phyloP scores from a whole-genome alignment of 2,329 filamentous ascomycete species.

The Pyrenophora teres region DNA sequence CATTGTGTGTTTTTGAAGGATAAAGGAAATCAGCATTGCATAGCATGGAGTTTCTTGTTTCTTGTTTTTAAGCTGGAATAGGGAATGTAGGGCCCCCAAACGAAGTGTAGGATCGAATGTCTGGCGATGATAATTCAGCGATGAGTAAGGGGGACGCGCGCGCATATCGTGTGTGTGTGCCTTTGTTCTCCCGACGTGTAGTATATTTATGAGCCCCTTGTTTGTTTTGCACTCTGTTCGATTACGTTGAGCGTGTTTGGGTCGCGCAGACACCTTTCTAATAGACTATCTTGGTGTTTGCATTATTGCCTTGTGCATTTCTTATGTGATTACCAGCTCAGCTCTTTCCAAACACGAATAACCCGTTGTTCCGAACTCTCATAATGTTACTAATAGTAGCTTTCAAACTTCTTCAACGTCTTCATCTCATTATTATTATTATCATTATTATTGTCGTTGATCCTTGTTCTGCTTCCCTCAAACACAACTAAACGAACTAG shows the following conservation, averaged over 20 bases:
- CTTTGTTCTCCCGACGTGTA: conserved; percentile 5
- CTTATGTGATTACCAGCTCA: no score
- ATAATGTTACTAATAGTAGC: no score
- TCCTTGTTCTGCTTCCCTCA: not conserved
- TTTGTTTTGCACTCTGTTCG: not conserved
- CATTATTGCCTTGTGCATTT: not conserved
- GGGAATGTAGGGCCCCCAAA: no score
- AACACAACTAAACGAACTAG: conserved; percentile 7
- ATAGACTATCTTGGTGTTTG: not conserved
- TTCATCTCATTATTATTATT: no score
- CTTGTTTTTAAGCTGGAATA: not conserved
- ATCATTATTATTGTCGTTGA: not conserved
- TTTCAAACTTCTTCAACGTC: no score
- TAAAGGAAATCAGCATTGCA: conserved; percentile 20
- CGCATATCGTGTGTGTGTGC: not conserved
- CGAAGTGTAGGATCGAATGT: no score
- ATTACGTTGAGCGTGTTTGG: not conserved
- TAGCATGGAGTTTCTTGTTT: conserved; percentile 22
- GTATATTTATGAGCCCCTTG: conserved; percentile 8
- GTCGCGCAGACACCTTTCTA: not conserved
- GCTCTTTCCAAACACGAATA: no score
- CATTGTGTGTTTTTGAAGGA: not conserved
- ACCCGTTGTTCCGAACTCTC: no score
- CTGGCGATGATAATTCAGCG: conserved; percentile 2
- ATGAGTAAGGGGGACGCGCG: conserved; percentile 1